phyloP scores from a whole-genome alignment of 148 eudicot species.

The Rhododendron simsii region DNA sequence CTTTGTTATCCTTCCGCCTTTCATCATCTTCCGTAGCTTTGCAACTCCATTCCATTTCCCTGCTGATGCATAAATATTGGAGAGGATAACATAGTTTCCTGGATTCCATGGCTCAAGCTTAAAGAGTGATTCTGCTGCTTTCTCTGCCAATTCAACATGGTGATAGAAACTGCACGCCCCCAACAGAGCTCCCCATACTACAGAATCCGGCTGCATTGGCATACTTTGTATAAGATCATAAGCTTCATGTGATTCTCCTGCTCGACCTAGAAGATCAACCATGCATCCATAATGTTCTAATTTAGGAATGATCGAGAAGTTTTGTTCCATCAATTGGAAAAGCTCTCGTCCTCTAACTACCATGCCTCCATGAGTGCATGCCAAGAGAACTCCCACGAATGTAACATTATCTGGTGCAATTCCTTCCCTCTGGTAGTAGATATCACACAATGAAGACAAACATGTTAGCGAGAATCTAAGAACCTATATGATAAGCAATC shows the following conservation, averaged over 20 bases:
- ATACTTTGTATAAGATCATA: constrained; percentile 35
- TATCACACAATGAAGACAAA: neutral
- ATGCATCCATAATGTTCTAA: constrained; percentile 70
- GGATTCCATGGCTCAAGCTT: constrained; percentile 58
- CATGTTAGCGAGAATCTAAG: neutral
- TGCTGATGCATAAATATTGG: constrained; percentile 53
- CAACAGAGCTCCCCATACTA: constrained; percentile 58
- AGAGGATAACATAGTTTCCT: constrained; percentile 69
- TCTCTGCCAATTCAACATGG: constrained; percentile 55
- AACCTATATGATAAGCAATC: neutral
- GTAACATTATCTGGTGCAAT: constrained; percentile 51
- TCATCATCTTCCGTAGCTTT: constrained; percentile 57
- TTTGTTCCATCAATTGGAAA: constrained; percentile 37
- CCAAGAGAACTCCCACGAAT: constrained; percentile 47
- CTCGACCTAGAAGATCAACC: constrained; percentile 69
- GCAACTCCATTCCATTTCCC: constrained; percentile 53
- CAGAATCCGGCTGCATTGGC: constrained; percentile 49
- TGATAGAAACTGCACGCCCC: constrained; percentile 55
- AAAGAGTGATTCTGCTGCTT: constrained; percentile 42
- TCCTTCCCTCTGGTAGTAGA: constrained; percentile 28
- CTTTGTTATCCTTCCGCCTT: constrained; percentile 44
- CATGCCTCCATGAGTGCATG: constrained; percentile 62
- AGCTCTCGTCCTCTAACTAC: constrained; percentile 36
- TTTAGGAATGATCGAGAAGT: constrained; percentile 36
- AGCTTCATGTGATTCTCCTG: constrained; percentile 48